Conservation (phyloP, 2,329 filamentous ascomycete species). For the Alternaria solani region DNA sequence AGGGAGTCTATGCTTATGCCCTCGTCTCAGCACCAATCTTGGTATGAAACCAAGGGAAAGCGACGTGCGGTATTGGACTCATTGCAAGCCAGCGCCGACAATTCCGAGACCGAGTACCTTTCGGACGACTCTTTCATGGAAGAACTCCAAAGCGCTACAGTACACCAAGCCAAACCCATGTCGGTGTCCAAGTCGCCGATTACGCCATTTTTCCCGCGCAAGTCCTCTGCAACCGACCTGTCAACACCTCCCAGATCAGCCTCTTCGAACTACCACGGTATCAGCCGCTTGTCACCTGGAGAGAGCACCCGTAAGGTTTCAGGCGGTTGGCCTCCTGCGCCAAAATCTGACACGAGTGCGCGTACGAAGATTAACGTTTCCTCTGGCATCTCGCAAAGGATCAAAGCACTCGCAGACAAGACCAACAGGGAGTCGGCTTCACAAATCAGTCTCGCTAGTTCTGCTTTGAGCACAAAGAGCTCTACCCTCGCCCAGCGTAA, state of each 20-base stretch:
- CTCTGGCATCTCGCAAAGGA: conserved; percentile 90
- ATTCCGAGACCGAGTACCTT: conserved; percentile 59
- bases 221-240: conserved; percentile 33
- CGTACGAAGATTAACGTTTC: conserved; percentile 83
- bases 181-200: conserved; percentile 79
- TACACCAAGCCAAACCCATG: conserved; percentile 84
- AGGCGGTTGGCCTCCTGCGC: conserved; percentile 41
- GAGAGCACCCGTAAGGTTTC: conserved; percentile 39
- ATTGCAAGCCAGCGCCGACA: conserved; percentile 48
- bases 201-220: conserved; percentile 65
- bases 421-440: conserved; percentile 58
- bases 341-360: conserved; percentile 35
- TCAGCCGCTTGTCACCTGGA: conserved; percentile 40
- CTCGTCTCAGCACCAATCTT: conserved; percentile 33
- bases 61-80: conserved; percentile 53
- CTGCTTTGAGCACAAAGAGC: conserved; percentile 36
- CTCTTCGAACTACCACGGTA: conserved; percentile 47
- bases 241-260: conserved; percentile 41
- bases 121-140: conserved; percentile 87
- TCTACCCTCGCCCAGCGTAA: conserved; percentile 49
- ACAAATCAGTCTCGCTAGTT: conserved; percentile 30
- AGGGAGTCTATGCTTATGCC: conserved; percentile 42
- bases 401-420: conserved; percentile 89
- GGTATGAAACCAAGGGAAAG: conserved; percentile 47
- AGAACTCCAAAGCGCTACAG: conserved; percentile 80